A percentile compares a stretch with the other conserved stretches of the same genome.
These are phyloP conservation scores for Cladosporium phlei DNA, from an alignment of 2,329 filamentous ascomycete species.

Conservation along the genomic window DNA sequence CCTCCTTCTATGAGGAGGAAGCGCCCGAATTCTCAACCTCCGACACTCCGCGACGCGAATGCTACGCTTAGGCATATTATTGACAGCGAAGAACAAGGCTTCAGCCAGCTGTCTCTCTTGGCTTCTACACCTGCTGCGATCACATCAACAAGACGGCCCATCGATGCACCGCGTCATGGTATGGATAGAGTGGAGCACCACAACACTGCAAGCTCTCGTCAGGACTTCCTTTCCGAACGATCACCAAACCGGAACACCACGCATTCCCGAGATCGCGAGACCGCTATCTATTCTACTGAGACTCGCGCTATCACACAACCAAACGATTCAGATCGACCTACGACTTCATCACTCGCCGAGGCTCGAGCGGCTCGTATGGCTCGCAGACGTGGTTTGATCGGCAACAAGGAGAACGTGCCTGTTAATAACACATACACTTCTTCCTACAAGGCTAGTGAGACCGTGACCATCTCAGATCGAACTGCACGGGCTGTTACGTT, in stretches of 20 bases:
- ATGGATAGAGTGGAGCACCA: slow-evolving; percentile 36
- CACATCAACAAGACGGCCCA: slow-evolving; percentile 32
- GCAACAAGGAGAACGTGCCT: slow-evolving; percentile 28
- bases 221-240: slow-evolving; percentile 1
- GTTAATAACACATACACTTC: slow-evolving; percentile 6
- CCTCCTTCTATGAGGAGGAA: slow-evolving; percentile 33
- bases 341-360: not conserved
- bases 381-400: slow-evolving; percentile 24
- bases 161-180: slow-evolving; percentile 29
- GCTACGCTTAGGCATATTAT: slow-evolving; percentile 22
- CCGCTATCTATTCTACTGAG: slow-evolving; percentile 12
- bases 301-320: not conserved
- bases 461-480: slow-evolving; percentile 29
- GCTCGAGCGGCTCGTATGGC: slow-evolving; percentile 14
- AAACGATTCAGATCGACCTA: slow-evolving; percentile 7
- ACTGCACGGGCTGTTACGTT: slow-evolving; percentile 22
- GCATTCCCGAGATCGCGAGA: slow-evolving; percentile 14
- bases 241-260: slow-evolving; percentile 1
- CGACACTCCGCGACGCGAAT: slow-evolving; percentile 26
- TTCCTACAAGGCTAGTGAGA: slow-evolving; percentile 33
- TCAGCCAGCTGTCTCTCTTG: slow-evolving; percentile 43
- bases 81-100: slow-evolving; percentile 37
- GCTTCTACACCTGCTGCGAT: slow-evolving; percentile 43
- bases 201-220: slow-evolving; percentile 27
- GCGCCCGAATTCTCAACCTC: slow-evolving; percentile 18